Base-by-base conservation (phyloP, 306 rosid genomes). In the Cucumis melo region DNA sequence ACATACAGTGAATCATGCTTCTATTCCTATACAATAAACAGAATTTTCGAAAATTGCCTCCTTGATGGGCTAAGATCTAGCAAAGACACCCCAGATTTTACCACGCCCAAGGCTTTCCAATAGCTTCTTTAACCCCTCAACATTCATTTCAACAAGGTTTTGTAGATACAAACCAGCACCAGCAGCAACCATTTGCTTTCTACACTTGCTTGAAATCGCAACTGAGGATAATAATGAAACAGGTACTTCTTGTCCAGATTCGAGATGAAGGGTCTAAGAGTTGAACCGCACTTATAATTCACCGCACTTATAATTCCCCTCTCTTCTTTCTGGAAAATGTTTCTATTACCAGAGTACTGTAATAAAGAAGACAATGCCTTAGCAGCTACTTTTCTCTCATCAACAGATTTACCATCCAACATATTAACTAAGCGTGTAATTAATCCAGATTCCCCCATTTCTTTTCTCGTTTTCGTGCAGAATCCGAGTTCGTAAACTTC, bases 31-130 rank as follows among this genome's bases (percentile, higher is more conserved):
- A 54, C 76, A 23, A 71, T 48, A 71, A 48, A 48, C 58, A 16
- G 21, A 46, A 70, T 34, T 76, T 17, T 58, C 39, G 56, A 16
- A 27, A 39, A 39, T 75, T 67, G 6, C 53, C 56, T 15, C 54
- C 66, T 74, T 27, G 51, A 39, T 56, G 60, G 57, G 79, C 78
- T 89, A 88, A 85, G 91, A 84, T 87, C 97, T 86, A 48, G 89
- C 79, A 82, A 94, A 94, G 74, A 94, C 93, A 48, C 97, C 96
- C 97, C 96, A 94, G 8, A 92, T 89, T 85, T 90, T 92, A 73
- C 96, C 89, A 58, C 91, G 96, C 38, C 96, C 88, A 54, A 92
- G 99, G 80, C 90, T 81, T 65, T 88, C 96, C 84, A 87, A 75
- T 56, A 92, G 88, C 81, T 89, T 92, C 91, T 90, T 92, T 36